Evolutionary conservation across 345 rosid genomes (phyloP), one percentile per base, ranked within the genome.

Genomic region (Murraya koenigii): DNA sequence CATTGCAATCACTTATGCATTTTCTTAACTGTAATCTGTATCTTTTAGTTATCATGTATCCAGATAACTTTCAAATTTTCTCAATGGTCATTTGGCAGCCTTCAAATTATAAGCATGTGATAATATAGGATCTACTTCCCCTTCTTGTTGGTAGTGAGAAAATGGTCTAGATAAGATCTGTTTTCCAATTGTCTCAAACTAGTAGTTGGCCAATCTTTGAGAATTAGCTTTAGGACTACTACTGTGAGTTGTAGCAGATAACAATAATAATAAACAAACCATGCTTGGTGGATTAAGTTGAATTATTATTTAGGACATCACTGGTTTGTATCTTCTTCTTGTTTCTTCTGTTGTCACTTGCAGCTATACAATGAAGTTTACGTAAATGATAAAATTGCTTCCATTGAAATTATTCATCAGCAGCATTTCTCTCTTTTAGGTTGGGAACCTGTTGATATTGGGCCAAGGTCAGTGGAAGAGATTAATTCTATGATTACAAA

Each of bases 391-490:
- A 65, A 78, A 65, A 33, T 19, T 38, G 59, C 33, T 69, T 62
- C 32, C 4, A 7, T 23, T 74, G 26, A 22, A 39, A 76, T 54
- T 66, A 41, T 72, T 78, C 13, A 59, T 66, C 6, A 2, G 6
- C 0, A 44, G 39, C 44, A 62, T 33, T 69, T 75, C 41, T 76
- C 38, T 63, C 33, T 77, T 78, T 78, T 84, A 91, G 93, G 92
- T 83, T 88, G 88, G 90, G 79, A 69, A 47, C 93, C 92, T 30
- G 84, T 89, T 78, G 95, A 89, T 85, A 78, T 89, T 77, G 95
- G 93, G 63, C 93, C 92, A 52, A 75, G 69, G 38, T 82, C 93
- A 65, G 59, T 87, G 79, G 80, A 89, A 35, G 89, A 87, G 80
- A 82, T 91, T 74, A 71, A 78, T 28, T 77, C 86, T 77, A 69